These are phyloP conservation scores for Metschnikowia corniflorae DNA, from an alignment of 805 yeast genomes.

Conservation along the genomic window DNA sequence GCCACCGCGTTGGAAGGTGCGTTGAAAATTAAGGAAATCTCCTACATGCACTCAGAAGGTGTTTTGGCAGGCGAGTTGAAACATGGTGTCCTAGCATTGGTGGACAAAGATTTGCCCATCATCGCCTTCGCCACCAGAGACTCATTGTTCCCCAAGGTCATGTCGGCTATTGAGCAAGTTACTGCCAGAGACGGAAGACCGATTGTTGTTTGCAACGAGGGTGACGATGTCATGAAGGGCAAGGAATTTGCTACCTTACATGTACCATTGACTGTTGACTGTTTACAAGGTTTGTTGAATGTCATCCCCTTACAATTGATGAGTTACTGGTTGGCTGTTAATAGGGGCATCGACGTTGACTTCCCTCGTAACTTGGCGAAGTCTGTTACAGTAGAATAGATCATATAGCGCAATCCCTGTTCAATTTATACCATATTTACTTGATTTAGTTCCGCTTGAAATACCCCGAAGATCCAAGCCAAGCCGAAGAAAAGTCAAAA, in stretches of 20 bases:
- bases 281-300: conserved; percentile 93
- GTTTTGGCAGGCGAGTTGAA: conserved; percentile 98
- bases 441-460: conserved; percentile 53
- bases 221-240: conserved; percentile 61
- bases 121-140: conserved; percentile 96
- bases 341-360: conserved; percentile 94
- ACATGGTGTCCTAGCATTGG: conserved; percentile 96
- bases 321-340: conserved; percentile 95
- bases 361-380: conserved; percentile 98
- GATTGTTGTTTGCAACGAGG: conserved; percentile 82
- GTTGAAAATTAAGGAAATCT: conserved; percentile 93
- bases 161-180: conserved; percentile 94
- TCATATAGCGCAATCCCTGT: conserved; percentile 2
- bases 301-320: conserved; percentile 93
- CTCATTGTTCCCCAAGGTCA: conserved; percentile 91
- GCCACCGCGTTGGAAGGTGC: conserved; percentile 99
- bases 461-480: conserved; percentile 67
- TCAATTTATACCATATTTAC: conserved; percentile 8
- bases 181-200: conserved; percentile 98
- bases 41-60: conserved; percentile 99
- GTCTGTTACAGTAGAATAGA: conserved; percentile 91
- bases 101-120: conserved; percentile 90
- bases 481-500: conserved; percentile 67
- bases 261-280: conserved; percentile 94
- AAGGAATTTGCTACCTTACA: conserved; percentile 69